Evolutionary conservation across 129 eudicot genomes (phyloP), one percentile per base, ranked within the genome.

Genomic region (Chrysanthemum seticuspe): DNA sequence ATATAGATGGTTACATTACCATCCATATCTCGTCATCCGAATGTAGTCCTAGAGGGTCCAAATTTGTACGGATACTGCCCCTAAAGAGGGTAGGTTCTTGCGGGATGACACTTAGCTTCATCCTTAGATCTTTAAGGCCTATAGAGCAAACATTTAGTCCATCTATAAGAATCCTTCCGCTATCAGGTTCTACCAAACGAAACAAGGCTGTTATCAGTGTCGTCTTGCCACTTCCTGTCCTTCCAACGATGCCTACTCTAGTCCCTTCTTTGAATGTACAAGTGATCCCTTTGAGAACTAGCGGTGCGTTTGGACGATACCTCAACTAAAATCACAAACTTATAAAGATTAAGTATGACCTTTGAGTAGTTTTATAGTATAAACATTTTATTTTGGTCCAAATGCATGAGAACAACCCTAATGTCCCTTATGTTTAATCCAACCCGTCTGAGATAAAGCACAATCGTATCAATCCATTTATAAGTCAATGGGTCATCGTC

Each of bases 261-360:
- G 31, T 27, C 31, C 31, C 31, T 27, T 27, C 31, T 27, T 27
- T 27, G 31, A 27, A 27, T 27, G 31, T 3, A 1, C 31, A 27
- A 2, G 31, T 27, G 31, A 27, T 27, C 3, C 31, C 96, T 71
- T 89, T 89, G 61, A 92, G 94, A 71, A 92, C 89, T 12, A 88
- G 36, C 3, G 96, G 96, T 69, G 97, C 83, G 48, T 92, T 92
- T 14, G 85, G 88, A 59, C 96, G 93, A 74, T 92, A 92, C 62
- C 89, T 83, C 58, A 92, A 74, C 97, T 92, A 78, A 51, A 84
- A 50, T 13, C 60, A 63, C 44, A 40, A 53, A 9, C 55, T 29
- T 18, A 47, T 21, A 25, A 49, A 76, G n/a, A 67, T 13, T 8
- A 45, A 15, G 45, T 36, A 58, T 57, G 75, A 45, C 18, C 11